Percentiles rank a stretch among this genome's conserved stretches.
Conservation (phyloP, 2,329 filamentous ascomycete species). For the Neopestalotiopsis sp. region DNA sequence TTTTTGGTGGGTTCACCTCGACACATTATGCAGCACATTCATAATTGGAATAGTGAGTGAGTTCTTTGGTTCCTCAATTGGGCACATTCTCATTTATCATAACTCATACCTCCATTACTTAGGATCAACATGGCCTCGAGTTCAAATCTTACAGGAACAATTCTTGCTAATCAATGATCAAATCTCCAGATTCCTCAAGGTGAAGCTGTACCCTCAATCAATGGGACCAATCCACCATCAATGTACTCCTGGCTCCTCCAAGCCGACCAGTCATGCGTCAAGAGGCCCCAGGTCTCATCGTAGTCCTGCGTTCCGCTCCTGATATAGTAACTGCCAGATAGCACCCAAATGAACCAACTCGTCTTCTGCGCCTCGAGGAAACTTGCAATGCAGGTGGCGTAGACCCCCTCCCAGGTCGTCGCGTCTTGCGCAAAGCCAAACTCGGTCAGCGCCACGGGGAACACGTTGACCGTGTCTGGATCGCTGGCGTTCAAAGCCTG, state of each 20-base stretch:
- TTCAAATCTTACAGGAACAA: neutral
- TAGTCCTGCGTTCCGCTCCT: conserved; percentile 57
- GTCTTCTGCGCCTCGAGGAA: conserved; percentile 55
- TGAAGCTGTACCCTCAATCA: conserved; percentile 39
- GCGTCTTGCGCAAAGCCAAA: conserved; percentile 59
- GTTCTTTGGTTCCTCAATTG: no score
- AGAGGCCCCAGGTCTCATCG: conserved; percentile 63
- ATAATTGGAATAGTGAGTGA: no score
- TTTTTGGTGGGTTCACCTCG: no score
- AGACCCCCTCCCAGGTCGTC: conserved; percentile 51
- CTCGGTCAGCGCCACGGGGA: conserved; percentile 59
- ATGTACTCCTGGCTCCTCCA: conserved; percentile 54
- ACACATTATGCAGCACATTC: no score
- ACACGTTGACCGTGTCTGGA: conserved; percentile 43
- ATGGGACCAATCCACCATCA: conserved; percentile 44
- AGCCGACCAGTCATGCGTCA: conserved; percentile 58
- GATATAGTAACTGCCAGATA: conserved; percentile 65
- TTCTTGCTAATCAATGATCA: neutral
- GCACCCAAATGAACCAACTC: conserved; percentile 65
- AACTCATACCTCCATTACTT: no score
- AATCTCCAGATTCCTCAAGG: neutral
- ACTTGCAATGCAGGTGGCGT: conserved; percentile 56
- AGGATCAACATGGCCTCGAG: neutral
- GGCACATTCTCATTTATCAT: no score
- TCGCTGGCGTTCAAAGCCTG: conserved; percentile 51